Evolutionary conservation across 768 basidiomycete genomes (phyloP).

Genomic region (Antrodiella citrinella): DNA sequence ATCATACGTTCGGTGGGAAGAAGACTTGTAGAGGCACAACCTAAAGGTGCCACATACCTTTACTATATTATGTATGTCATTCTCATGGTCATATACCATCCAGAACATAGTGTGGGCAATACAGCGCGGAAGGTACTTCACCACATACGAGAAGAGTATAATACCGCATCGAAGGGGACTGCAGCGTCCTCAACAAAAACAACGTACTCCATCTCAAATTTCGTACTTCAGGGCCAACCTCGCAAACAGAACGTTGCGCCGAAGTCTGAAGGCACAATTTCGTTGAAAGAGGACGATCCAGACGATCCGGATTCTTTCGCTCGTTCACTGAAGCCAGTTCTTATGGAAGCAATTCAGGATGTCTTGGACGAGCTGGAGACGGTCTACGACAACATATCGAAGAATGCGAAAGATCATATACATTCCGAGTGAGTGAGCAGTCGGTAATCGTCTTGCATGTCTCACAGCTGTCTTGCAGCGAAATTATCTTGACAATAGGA

Average conservation of each 20-base stretch:
- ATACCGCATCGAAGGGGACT: constrained; percentile 58
- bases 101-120: constrained; percentile 94
- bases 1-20: constrained; percentile 76
- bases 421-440: constrained; percentile 80
- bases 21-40: constrained; percentile 82
- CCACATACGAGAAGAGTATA: constrained; percentile 91
- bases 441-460: background rate
- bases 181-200: constrained; percentile 27
- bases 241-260: constrained; percentile 33
- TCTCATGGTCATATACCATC: background rate
- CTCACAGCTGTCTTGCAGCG: constrained; percentile 39
- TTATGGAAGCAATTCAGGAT: constrained; percentile 96
- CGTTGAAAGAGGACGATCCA: constrained; percentile 59
- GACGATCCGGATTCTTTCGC: constrained; percentile 78
- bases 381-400: constrained; percentile 90
- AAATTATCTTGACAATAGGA: constrained; percentile 92
- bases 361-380: constrained; percentile 94
- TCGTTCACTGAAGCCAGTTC: constrained; percentile 74
- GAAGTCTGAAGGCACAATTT: constrained; percentile 46
- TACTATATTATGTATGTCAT: too few relatives aligned
- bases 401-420: constrained; percentile 91
- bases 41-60: constrained; percentile 67
- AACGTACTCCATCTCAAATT: constrained; percentile 71
- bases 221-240: constrained; percentile 75
- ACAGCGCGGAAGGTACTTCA: constrained; percentile 89